These are phyloP conservation scores for Nitzschia sp. DNA, from an alignment of 108 stramenopile species.

Conservation along the genomic window DNA sequence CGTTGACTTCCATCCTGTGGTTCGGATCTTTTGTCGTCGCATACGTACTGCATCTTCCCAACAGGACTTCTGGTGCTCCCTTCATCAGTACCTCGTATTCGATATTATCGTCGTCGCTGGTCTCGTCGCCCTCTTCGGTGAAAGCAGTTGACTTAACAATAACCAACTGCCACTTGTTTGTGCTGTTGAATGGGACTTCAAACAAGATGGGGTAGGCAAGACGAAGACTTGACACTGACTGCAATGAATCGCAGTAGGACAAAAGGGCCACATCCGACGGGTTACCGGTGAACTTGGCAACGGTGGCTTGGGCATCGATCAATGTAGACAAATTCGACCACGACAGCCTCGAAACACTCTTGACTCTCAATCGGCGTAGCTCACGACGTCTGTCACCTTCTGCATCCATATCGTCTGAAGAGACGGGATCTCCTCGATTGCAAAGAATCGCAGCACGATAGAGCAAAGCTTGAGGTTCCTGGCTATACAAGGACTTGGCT, in stretches of 20 bases:
- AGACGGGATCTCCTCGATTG: background rate
- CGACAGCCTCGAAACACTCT: slow-evolving; percentile 14
- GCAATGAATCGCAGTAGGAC: background rate
- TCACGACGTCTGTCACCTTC: background rate
- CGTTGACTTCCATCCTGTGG: slow-evolving; percentile 12
- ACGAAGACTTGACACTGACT: background rate
- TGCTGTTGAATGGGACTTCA: slow-evolving; percentile 85
- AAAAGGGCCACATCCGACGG: background rate
- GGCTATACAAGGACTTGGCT: background rate
- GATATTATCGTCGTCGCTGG: too few relatives aligned
- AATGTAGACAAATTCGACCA: background rate
- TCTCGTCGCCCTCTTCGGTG: slow-evolving; percentile 25
- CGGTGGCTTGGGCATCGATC: background rate
- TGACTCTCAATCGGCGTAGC: slow-evolving; percentile 8
- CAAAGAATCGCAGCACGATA: background rate
- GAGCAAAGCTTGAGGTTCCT: background rate
- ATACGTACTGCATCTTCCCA: slow-evolving; percentile 53
- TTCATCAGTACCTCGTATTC: slow-evolving; percentile 60
- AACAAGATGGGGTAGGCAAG: slow-evolving; percentile 35
- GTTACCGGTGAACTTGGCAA: background rate
- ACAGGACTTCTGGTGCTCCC: slow-evolving; percentile 78
- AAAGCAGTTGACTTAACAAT: slow-evolving; percentile 13
- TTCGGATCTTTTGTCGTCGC: slow-evolving; percentile 9
- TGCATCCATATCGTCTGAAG: background rate
- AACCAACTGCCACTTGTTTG: slow-evolving; percentile 71